A percentile compares a stretch with the other conserved stretches of the same genome.
These are phyloP conservation scores for Candida glucosophila DNA, from an alignment of 1,139 yeast species.

Conservation along the genomic window DNA sequence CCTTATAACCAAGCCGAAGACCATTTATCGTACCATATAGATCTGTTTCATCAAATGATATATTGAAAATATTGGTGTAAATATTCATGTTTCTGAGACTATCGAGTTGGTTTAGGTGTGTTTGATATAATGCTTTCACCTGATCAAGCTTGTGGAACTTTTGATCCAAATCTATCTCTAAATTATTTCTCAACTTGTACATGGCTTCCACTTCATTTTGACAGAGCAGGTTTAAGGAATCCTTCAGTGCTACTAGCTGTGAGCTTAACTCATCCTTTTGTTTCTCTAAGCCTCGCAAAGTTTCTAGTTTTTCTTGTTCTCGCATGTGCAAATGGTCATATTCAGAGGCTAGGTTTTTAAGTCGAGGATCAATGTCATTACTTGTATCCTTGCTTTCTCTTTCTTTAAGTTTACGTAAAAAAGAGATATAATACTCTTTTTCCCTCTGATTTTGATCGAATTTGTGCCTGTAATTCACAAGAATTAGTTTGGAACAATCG, in stretches of 20 bases:
- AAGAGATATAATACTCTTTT: constrained; percentile 68
- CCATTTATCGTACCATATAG: constrained; percentile 86
- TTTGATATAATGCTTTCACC: constrained; percentile 52
- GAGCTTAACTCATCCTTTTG: constrained; percentile 29
- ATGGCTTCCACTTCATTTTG: constrained; percentile 35
- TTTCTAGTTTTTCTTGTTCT: constrained; percentile 30
- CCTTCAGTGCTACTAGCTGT: constrained; percentile 28
- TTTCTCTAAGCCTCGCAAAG: constrained; percentile 37
- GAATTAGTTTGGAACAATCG: constrained; percentile 68
- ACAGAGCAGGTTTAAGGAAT: constrained; percentile 30
- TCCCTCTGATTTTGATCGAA: constrained; percentile 72
- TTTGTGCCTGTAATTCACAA: constrained; percentile 59
- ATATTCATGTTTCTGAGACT: constrained; percentile 68
- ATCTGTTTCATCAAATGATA: constrained; percentile 60
- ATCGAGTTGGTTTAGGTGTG: constrained; percentile 57
- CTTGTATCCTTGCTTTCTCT: constrained; percentile 19
- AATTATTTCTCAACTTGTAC: constrained; percentile 39
- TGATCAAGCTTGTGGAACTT: constrained; percentile 49
- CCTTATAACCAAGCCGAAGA: constrained; percentile 61
- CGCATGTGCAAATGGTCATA: constrained; percentile 20
- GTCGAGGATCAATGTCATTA: constrained; percentile 23
- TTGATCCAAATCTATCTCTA: constrained; percentile 40
- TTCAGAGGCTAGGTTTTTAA: constrained; percentile 33
- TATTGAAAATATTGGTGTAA: constrained; percentile 71
- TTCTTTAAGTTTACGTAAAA: constrained; percentile 59